Conservation (phyloP, 495 filamentous ascomycete species). For the Aspergillus bertholletiae region DNA sequence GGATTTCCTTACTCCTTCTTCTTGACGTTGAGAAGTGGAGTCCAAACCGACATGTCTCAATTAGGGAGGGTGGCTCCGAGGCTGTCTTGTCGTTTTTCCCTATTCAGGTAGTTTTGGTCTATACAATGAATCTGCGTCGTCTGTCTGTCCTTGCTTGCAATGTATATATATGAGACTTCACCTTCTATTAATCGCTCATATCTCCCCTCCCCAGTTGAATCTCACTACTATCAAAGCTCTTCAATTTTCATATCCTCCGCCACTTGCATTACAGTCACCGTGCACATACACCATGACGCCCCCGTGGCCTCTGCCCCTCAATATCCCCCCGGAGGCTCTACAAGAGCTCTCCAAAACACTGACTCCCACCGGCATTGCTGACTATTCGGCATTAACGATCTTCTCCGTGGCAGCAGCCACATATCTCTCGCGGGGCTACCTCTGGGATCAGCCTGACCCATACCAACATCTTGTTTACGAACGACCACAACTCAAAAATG, state of each 20-base stretch:
- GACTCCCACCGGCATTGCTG: slow-evolving; percentile 23
- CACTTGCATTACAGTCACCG: background rate
- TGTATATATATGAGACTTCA: no score
- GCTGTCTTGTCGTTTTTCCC: no score
- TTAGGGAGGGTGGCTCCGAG: no score
- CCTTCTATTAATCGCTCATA: no score
- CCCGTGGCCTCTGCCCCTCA: slow-evolving; percentile 5
- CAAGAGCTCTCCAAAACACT: slow-evolving; percentile 20
- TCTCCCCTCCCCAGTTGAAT: no score
- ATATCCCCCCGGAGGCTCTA: slow-evolving; percentile 19
- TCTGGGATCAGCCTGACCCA: slow-evolving; percentile 36
- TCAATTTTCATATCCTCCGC: background rate
- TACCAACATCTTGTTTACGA: slow-evolving; percentile 27
- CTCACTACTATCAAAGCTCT: no score
- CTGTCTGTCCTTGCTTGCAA: no score
- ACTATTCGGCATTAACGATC: slow-evolving; percentile 29
- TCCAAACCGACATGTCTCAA: no score
- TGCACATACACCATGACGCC: background rate
- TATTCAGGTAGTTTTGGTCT: no score
- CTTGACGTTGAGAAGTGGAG: no score
- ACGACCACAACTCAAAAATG: slow-evolving; percentile 32
- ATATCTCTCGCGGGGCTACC: slow-evolving; percentile 28
- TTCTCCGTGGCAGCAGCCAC: slow-evolving; percentile 23
- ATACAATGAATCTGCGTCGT: no score
- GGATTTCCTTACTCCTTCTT: background rate